A percentile compares a stretch with the other conserved stretches of the same genome.
phyloP scores from a whole-genome alignment of 805 yeast species.

The Starmerella asiatica region DNA sequence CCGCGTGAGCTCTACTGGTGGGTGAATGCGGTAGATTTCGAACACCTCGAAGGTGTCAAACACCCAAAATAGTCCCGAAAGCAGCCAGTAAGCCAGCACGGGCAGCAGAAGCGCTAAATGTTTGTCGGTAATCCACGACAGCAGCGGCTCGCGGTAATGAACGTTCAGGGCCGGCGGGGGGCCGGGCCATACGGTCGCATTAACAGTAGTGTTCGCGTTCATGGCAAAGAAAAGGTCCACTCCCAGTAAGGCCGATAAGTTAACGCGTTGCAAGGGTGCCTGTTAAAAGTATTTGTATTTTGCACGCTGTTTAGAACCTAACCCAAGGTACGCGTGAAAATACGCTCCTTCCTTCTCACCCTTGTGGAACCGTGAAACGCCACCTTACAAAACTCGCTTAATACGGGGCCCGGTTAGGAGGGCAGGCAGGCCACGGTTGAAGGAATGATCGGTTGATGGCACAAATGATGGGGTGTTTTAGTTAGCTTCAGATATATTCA shows the following conservation, averaged over 20 bases:
- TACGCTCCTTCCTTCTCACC: too few relatives aligned
- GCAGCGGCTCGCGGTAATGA: slow-evolving; percentile 27
- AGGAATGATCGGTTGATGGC: too few relatives aligned
- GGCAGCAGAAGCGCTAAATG: slow-evolving; percentile 61
- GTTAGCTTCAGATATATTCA: too few relatives aligned
- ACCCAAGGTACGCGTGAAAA: not conserved
- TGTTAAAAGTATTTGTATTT: not conserved
- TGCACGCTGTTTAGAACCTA: not conserved
- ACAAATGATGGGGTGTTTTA: too few relatives aligned
- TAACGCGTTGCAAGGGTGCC: not conserved
- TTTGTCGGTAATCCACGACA: slow-evolving; percentile 58
- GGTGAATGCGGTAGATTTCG: slow-evolving; percentile 78
- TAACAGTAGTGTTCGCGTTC: not conserved
- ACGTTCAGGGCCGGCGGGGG: slow-evolving; percentile 11
- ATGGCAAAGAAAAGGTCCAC: not conserved
- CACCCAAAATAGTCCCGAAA: slow-evolving; percentile 58
- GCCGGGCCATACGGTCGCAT: slow-evolving; percentile 13
- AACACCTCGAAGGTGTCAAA: slow-evolving; percentile 64
- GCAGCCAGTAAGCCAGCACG: slow-evolving; percentile 69
- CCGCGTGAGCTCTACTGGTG: slow-evolving; percentile 72
- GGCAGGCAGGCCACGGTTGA: too few relatives aligned
- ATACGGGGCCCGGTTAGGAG: too few relatives aligned
- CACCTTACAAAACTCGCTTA: too few relatives aligned
- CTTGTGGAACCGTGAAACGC: not conserved
- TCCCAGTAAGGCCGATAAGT: not conserved